Evolutionary conservation across 306 rosid genomes (phyloP).

Genomic region (Phaseolus lunatus): DNA sequence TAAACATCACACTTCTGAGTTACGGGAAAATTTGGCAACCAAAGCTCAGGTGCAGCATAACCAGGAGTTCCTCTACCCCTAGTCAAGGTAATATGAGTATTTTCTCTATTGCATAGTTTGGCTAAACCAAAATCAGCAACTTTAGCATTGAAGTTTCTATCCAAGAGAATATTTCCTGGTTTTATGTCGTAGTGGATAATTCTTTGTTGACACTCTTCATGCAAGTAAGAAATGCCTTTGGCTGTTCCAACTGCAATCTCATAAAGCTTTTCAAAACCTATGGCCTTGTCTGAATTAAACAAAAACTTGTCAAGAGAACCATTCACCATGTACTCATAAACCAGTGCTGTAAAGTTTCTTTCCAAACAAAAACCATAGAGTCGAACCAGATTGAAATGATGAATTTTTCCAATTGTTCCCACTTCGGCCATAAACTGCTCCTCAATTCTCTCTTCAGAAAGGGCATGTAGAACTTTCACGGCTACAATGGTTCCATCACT

Average conservation of each 20-base stretch:
- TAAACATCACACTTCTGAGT: conserved; percentile 56
- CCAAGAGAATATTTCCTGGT: conserved; percentile 54
- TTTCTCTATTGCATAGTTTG: conserved; percentile 46
- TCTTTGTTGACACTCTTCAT: conserved; percentile 55
- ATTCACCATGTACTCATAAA: conserved; percentile 53
- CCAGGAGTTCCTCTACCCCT: too few species aligned
- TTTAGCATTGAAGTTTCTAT: conserved; percentile 45
- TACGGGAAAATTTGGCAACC: conserved; percentile 44
- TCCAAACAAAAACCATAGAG: conserved; percentile 55
- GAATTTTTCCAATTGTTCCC: conserved; percentile 36
- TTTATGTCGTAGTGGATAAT: conserved; percentile 57
- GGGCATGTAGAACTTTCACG: conserved; percentile 26
- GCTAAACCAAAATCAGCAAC: conserved; percentile 58
- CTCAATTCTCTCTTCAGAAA: conserved; percentile 9
- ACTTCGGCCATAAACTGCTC: conserved; percentile 44
- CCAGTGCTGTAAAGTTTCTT: conserved; percentile 47
- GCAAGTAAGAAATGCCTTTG: conserved; percentile 49
- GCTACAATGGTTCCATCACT: conserved; percentile 34
- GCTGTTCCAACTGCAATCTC: conserved; percentile 54
- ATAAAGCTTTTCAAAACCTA: conserved; percentile 46
- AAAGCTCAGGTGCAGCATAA: too few species aligned
- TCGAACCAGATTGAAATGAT: conserved; percentile 52
- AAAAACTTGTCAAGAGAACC: conserved; percentile 53
- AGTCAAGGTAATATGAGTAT: conserved; percentile 38
- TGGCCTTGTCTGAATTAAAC: conserved; percentile 19